Base-by-base conservation (phyloP, 345 rosid species). In the Stellera chamaejasme region DNA sequence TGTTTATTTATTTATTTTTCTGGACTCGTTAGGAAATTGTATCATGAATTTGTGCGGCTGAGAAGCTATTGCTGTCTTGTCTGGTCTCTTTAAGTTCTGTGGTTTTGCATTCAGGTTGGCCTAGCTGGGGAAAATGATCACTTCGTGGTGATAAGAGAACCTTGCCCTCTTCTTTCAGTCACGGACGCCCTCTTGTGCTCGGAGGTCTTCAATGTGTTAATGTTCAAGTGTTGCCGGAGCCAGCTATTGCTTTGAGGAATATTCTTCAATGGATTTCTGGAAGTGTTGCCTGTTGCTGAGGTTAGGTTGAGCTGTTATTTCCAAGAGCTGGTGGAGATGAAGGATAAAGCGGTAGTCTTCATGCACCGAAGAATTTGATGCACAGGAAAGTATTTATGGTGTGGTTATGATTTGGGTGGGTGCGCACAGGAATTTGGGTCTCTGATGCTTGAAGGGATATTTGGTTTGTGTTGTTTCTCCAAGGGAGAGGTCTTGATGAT, bases 81-180 rank as follows among this genome's bases (percentile, higher is more conserved):
- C 48, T 49, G 50, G 44, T 60, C 46, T 52, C 56, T 50, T 57
- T 50, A 50, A 48, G 64, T 63, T 74, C 72, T 84, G 94, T 84
- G 94, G 91, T 72, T 87, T 72, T 79, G 72, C 77, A 75, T 79
- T 70, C 70, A 72, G 75, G 66, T 76, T 65, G 74, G 74, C 69
- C 58, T 70, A 67, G 78, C 71, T 59, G 51, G 69, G 72, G 67
- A 59, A 56, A 61, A 72, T 70, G 74, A 79, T 82, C 79, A 74
- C 63, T 64, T 65, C 72, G 64, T 72, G 69, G 61, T 67, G 82
- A 59, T 74, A 59, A 48, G 69, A 58, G 73, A 71, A 75, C 25
- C 61, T 48, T 68, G 39, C 65, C 70, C 59, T 54, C 68, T 53
- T 70, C 66, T 56, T 61, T 43, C 32, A 13, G 54, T 51, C 32